Percentiles rank a stretch among this genome's conserved stretches.
These are phyloP conservation scores for Mitragyna speciosa DNA, from an alignment of 257 asterid genomes.

Conservation along the genomic window DNA sequence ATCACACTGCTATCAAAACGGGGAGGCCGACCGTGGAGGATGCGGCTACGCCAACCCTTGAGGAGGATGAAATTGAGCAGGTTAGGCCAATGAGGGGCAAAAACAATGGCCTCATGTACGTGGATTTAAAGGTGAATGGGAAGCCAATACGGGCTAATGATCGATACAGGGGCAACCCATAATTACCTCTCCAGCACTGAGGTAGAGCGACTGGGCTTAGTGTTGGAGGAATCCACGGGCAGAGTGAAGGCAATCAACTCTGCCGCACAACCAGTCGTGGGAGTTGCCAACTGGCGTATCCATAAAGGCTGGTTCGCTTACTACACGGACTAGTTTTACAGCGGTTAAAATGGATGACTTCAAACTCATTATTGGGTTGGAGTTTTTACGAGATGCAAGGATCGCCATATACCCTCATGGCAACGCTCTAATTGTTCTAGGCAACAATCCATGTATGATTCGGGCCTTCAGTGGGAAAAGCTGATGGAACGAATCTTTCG, in stretches of 20 bases:
- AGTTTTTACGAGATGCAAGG: background rate
- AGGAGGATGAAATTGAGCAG: too few species aligned
- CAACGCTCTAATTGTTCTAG: background rate
- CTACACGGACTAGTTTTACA: background rate
- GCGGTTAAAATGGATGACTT: background rate
- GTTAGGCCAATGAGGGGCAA: too few species aligned
- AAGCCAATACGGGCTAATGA: background rate
- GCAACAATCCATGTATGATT: background rate
- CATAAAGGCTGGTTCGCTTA: background rate
- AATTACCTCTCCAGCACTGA: background rate
- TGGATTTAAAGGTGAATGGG: background rate
- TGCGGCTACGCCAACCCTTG: too few species aligned
- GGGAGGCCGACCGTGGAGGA: too few species aligned
- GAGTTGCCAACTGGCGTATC: background rate
- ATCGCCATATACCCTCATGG: background rate
- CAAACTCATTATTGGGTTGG: background rate
- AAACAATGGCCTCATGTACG: background rate
- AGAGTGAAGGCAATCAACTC: background rate
- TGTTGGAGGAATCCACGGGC: background rate
- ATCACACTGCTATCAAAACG: too few species aligned
- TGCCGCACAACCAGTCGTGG: background rate
- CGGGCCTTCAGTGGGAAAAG: background rate
- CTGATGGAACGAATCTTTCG: background rate
- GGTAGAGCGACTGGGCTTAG: background rate
- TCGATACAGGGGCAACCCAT: background rate